Evolutionary conservation across 495 filamentous ascomycete species (phyloP), one percentile per base, ranked within the genome.

Genomic region (Annulohypoxylon nitens): DNA sequence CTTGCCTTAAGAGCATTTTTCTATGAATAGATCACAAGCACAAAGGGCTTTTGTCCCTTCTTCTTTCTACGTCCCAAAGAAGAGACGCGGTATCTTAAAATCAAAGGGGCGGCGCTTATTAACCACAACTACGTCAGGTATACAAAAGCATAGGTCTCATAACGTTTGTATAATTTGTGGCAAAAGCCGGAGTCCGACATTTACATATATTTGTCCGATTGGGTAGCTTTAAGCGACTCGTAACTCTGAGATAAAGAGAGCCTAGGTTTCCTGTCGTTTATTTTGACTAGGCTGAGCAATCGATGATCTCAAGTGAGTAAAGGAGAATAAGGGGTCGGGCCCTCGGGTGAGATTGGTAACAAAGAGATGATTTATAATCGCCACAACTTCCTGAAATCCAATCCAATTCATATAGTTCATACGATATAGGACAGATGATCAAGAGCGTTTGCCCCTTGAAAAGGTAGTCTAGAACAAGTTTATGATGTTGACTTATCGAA

Each of bases 11-110:
- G 61, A 67, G 33, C 59, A 63, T 16, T 57, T 25, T 70, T 59
- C 64, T 70, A 70, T 70, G 63, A 67, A 75, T 75, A 75, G 72
- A 55, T 67, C 9, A 63, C 45, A 33, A 25, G 4, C 2, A 70
- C 67, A 75, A 70, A 75, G 67, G 8, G 23, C 61, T 60, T 74
- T 50, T 65, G 43, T 62, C 4, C 33, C 18, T 6, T 30, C 6
- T 51, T 30, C 62, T 70, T 70, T 67, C 33, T 48, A n/a, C 3
- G 6, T 25, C 12, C 39, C 55, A 23, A 70, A 64, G 50, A 62
- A 43, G 34, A 26, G 34, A 45, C 55, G 53, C 53, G 58, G 39
- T 6, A 36, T 25, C 25, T 43, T 11, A 36, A 12, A 30, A 50
- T 70, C 62, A 75, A 75, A 75, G 72, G 36, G 25, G 18, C 11